Base-by-base conservation (phyloP, 306 rosid genomes). In the Biancaea sappan region DNA sequence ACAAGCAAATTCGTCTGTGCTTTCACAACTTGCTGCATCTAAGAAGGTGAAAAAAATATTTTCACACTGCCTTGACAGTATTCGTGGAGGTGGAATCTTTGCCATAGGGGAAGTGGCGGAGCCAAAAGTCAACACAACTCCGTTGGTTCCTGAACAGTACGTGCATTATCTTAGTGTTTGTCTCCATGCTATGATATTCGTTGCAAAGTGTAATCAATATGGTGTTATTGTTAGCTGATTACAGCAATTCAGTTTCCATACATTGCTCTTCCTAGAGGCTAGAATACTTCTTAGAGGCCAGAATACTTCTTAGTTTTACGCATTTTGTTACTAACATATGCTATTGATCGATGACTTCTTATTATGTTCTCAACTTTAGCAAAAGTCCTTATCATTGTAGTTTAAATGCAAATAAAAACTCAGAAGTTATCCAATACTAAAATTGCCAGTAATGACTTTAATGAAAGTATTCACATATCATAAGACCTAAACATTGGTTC, bases 11-110 rank as follows among this genome's bases (percentile, higher is more conserved):
- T 76, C 94, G 21, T 95, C 99, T 11, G 86, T 87, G 80, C 84
- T 92, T 61, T 95, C 98, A 21, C 99, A 95, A 86, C 92, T 95
- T 64, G 92, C 96, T 82, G 77, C 88, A 57, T 56, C 90, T 63
- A 91, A 92, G 85, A 92, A 84, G 81, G 97, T 89, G 80, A 88
- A 82, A 84, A 90, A 82, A 65, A 38, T 83, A 73, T 92, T 95
- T 82, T 85, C 99, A 4, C 99, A 95, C 83, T 95, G 99, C 83
- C 90, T 95, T 77, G 97, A 95, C 82, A 89, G 48, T 53, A 32
- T 25, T n/a, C 26, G 37, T 10, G 99, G 97, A 65, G 99, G 99
- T 63, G 99, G 99, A 83, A 89, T 92, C 72, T 95, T 84, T 77
- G 77, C 99, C 65, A 84, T 95, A 66, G 99, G 99, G 77, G 85